A percentile compares a stretch with the other conserved stretches of the same genome.
phyloP scores from a whole-genome alignment of 805 yeast species.

The Kockiozyma suomiensis region DNA sequence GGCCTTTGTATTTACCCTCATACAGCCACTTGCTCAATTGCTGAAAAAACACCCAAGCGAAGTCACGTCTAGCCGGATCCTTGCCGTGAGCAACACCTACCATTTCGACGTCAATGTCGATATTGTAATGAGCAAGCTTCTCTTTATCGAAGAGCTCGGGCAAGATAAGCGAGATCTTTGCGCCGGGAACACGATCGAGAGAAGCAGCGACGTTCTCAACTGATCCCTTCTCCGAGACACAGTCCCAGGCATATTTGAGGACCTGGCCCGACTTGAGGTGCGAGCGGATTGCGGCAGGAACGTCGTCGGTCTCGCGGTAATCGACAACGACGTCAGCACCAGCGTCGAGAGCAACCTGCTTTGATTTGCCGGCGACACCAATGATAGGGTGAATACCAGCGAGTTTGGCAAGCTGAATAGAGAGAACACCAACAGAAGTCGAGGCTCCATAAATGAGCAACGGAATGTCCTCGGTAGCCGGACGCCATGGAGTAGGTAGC shows the following conservation, averaged over 20 bases:
- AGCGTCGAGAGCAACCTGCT: slow-evolving; percentile 13
- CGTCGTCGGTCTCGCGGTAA: slow-evolving; percentile 16
- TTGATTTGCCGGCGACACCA: slow-evolving; percentile 27
- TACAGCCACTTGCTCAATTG: slow-evolving; percentile 27
- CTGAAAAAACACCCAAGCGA: slow-evolving; percentile 23
- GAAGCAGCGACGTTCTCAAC: slow-evolving; percentile 10
- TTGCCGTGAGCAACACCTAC: slow-evolving; percentile 22
- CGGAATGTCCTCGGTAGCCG: slow-evolving; percentile 22
- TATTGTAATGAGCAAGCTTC: background rate
- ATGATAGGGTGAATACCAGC: slow-evolving; percentile 31
- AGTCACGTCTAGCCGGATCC: slow-evolving; percentile 19
- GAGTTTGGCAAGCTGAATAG: slow-evolving; percentile 26
- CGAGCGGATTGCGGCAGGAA: slow-evolving; percentile 15
- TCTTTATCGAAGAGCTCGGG: slow-evolving; percentile 8
- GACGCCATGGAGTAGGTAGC: slow-evolving; percentile 30
- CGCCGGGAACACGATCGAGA: slow-evolving; percentile 12
- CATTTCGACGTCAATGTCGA: background rate
- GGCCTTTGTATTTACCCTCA: slow-evolving; percentile 21
- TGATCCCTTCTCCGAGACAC: slow-evolving; percentile 19
- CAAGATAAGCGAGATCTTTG: slow-evolving; percentile 16
- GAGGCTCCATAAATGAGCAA: slow-evolving; percentile 31
- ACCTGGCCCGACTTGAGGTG: slow-evolving; percentile 21
- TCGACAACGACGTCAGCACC: slow-evolving; percentile 28
- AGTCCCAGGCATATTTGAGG: slow-evolving; percentile 22
- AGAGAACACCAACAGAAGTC: slow-evolving; percentile 25